These are phyloP conservation scores for Aspergillus udagawae DNA, from an alignment of 2,329 filamentous ascomycete species.

Conservation along the genomic window DNA sequence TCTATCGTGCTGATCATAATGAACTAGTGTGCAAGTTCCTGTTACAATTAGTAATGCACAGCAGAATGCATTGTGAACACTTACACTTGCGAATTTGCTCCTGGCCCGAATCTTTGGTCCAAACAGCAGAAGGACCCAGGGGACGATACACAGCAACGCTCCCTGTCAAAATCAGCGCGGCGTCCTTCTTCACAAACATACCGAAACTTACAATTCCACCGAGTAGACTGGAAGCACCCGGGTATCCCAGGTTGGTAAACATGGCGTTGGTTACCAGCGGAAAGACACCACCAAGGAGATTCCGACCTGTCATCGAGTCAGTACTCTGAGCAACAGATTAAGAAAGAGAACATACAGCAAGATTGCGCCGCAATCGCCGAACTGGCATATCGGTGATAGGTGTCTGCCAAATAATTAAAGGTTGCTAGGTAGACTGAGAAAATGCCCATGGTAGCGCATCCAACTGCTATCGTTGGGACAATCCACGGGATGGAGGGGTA, in stretches of 20 bases:
- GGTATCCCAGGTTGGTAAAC: constrained; percentile 68
- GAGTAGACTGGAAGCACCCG: constrained; percentile 67
- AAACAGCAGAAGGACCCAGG: constrained; percentile 78
- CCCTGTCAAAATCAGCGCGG: constrained; percentile 32
- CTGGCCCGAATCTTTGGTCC: constrained; percentile 70
- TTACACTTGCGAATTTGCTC: constrained; percentile 70
- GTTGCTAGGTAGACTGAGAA: constrained; percentile 82
- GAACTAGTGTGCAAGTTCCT: background rate
- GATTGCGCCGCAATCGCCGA: constrained; percentile 83
- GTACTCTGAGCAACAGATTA: background rate
- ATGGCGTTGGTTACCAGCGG: constrained; percentile 71
- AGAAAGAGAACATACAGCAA: constrained; percentile 53
- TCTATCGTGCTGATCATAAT: background rate
- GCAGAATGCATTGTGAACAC: constrained; percentile 12
- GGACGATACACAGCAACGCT: constrained; percentile 67
- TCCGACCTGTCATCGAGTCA: constrained; percentile 48
- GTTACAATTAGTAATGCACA: background rate
- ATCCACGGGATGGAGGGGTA: constrained; percentile 65
- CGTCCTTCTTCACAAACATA: background rate
- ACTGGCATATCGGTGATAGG: constrained; percentile 78
- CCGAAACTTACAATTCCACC: constrained; percentile 61
- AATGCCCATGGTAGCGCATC: constrained; percentile 77
- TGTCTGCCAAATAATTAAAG: constrained; percentile 90
- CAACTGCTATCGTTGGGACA: constrained; percentile 65
- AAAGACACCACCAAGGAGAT: constrained; percentile 76